These are phyloP conservation scores for Pyrenophora tritici-repentis DNA, from an alignment of 2,329 filamentous ascomycete genomes.

Conservation along the genomic window DNA sequence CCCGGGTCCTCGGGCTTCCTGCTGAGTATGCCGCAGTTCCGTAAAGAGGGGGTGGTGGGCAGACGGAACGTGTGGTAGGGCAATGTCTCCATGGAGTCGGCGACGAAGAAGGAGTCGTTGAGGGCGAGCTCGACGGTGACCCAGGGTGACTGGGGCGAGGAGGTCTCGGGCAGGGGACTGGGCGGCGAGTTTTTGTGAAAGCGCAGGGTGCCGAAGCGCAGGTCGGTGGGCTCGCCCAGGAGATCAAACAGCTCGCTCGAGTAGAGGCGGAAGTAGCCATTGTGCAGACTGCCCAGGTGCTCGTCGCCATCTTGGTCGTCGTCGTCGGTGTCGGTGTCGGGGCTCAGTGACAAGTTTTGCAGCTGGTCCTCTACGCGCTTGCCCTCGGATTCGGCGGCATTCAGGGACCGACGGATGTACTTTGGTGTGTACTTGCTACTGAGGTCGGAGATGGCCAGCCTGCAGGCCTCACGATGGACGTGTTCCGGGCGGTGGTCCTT, in stretches of 20 bases:
- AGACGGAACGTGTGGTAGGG: conserved; percentile 44
- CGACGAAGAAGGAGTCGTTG: conserved; percentile 41
- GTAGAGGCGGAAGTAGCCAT: conserved; percentile 45
- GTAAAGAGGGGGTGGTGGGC: conserved; percentile 37
- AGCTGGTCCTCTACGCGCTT: conserved; percentile 41
- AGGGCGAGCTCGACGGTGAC: conserved; percentile 41
- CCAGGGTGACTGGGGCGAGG: conserved; percentile 10
- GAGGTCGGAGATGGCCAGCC: conserved; percentile 41
- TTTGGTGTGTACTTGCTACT: conserved; percentile 39
- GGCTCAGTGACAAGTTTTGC: conserved; percentile 20
- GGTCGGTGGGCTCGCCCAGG: conserved; percentile 41
- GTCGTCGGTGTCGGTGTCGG: conserved; percentile 1
- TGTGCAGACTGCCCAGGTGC: conserved; percentile 32
- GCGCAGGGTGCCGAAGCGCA: conserved; percentile 44
- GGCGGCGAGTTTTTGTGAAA: conserved; percentile 29
- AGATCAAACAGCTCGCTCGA: conserved; percentile 44
- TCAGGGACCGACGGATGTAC: conserved; percentile 38
- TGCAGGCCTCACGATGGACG: conserved; percentile 36
- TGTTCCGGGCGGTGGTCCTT: conserved; percentile 16
- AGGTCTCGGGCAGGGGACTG: conserved; percentile 5
- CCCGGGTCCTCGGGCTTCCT: conserved; percentile 36
- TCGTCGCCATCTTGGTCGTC: conserved; percentile 11
- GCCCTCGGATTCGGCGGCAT: conserved; percentile 36
- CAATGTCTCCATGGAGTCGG: conserved; percentile 42
- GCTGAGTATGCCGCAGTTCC: conserved; percentile 43